Percentiles rank a stretch among this genome's conserved stretches.
Conservation (phyloP, 2,329 filamentous ascomycete genomes). For the Xylaria sp. region DNA sequence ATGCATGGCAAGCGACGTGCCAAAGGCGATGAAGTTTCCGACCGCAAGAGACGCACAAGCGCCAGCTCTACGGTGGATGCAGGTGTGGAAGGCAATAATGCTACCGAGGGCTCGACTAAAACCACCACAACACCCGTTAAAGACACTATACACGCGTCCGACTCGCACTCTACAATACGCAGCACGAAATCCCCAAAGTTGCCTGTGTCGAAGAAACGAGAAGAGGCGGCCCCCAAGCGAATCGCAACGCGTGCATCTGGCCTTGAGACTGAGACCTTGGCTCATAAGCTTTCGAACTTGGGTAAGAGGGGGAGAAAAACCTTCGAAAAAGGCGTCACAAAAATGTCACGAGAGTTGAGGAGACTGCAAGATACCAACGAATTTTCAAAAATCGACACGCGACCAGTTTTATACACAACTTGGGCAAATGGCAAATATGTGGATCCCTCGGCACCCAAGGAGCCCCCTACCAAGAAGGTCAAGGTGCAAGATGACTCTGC, state of each 20-base stretch:
- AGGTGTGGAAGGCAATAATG: conserved; percentile 41
- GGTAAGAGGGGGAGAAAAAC: conserved; percentile 70
- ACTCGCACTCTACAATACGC: conserved; percentile 56
- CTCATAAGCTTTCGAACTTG: conserved; percentile 62
- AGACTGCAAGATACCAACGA: conserved; percentile 72
- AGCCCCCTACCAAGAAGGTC: conserved; percentile 33
- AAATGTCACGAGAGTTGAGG: conserved; percentile 66
- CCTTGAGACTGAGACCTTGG: conserved; percentile 56
- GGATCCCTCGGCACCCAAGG: conserved; percentile 50
- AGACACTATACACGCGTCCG: conserved; percentile 57
- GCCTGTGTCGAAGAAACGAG: conserved; percentile 49
- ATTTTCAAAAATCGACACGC: conserved; percentile 67
- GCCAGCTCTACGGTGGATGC: conserved; percentile 54
- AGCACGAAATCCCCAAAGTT: conserved; percentile 50
- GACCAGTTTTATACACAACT: conserved; percentile 66
- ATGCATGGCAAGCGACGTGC: conserved; percentile 67
- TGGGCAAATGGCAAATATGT: conserved; percentile 74
- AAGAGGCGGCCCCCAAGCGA: conserved; percentile 50
- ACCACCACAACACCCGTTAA: conserved; percentile 40
- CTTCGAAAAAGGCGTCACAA: conserved; percentile 59
- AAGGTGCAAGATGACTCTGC: conserved; percentile 43
- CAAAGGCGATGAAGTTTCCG: conserved; percentile 60
- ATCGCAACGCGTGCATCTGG: conserved; percentile 58
- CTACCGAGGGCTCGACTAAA: conserved; percentile 38
- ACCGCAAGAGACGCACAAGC: conserved; percentile 59